Base-by-base conservation (phyloP, 2,329 filamentous ascomycete genomes). In the Penicillium nordicum region DNA sequence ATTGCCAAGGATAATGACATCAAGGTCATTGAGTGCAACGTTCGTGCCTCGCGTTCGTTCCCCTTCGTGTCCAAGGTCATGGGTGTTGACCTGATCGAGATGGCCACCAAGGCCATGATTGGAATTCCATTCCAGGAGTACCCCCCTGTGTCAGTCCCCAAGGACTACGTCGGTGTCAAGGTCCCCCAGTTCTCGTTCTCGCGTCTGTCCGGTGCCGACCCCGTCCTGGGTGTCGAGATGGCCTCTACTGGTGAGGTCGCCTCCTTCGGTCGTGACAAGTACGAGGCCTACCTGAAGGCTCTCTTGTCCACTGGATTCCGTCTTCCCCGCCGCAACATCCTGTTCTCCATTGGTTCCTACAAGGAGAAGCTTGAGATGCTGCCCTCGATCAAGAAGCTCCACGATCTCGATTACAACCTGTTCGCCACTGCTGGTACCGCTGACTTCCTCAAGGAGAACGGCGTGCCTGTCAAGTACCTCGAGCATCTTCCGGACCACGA, bases 1-100 rank as follows among this genome's bases (percentile, higher is more conserved):
- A 99, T 99, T 69, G 94, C 94, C 68, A 97, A 97, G 80, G 92
- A 97, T 74, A 97, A 97, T 73, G 93, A 97, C 65, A 97, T 99
- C 81, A 97, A 97, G 82, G 94, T 99, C 64, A 99, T 99, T 63
- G 94, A 99, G 79, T 97, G 94, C 78, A 99, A 99, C 69, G 94
- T 97, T 58, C 88, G 94, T 61, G 94, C 94, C 16, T 97, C 94
- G 44, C 85, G 94, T 63, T 97, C 93, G 0, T 97, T 97, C 82
- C 94, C 94, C 59, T 99, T 99, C 71, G 92, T 97, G 16, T 97
- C 92, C 63, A 99, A 99, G 81, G 91, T 96, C 64, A 97, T 96
- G 90, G 92, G 92, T 50, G 90, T 97, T 50, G 93, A 99, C 72
- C 82, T 99, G 61, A 97, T 99, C 63, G 93, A 97, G 80, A 92